Evolutionary conservation across 768 basidiomycete genomes (phyloP).

Genomic region (Leccinum olivaceopallidum): DNA sequence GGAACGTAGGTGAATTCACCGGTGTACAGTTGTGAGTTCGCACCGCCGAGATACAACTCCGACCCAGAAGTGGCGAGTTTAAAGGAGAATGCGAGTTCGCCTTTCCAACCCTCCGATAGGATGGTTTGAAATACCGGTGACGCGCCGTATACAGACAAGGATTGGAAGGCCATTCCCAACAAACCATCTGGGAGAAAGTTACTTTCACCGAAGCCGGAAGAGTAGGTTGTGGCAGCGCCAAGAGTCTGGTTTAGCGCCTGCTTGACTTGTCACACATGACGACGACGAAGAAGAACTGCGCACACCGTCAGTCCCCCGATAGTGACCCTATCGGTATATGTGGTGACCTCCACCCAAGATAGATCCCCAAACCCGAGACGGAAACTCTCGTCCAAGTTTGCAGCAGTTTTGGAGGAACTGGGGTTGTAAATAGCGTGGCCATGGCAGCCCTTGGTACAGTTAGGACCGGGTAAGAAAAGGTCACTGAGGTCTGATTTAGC

Average conservation of each 20-base stretch:
- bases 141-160: slow-evolving; percentile 36
- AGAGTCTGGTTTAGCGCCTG: slow-evolving; percentile 16
- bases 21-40: slow-evolving; percentile 42
- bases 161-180: slow-evolving; percentile 43
- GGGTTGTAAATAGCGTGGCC: slow-evolving; percentile 36
- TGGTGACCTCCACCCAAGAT: slow-evolving; percentile 4
- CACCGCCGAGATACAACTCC: slow-evolving; percentile 55
- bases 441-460: slow-evolving; percentile 26
- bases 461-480: slow-evolving; percentile 27
- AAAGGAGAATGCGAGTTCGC: slow-evolving; percentile 44
- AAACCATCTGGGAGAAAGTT: slow-evolving; percentile 26
- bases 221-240: slow-evolving; percentile 14
- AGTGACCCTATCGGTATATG: slow-evolving; percentile 4
- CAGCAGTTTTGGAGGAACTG: slow-evolving; percentile 6
- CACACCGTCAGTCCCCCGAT: slow-evolving; percentile 10
- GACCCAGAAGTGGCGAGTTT: slow-evolving; percentile 43
- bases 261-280: neutral
- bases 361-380: neutral
- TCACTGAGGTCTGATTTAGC: slow-evolving; percentile 15
- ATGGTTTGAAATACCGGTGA: slow-evolving; percentile 43
- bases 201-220: neutral
- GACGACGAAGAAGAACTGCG: neutral
- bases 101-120: slow-evolving; percentile 33
- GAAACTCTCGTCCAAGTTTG: slow-evolving; percentile 2
- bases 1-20: slow-evolving; percentile 40